A percentile compares a stretch with the other conserved stretches of the same genome.
These are phyloP conservation scores for Nicotiana paniculata DNA, from an alignment of 257 asterid species.

Conservation along the genomic window DNA sequence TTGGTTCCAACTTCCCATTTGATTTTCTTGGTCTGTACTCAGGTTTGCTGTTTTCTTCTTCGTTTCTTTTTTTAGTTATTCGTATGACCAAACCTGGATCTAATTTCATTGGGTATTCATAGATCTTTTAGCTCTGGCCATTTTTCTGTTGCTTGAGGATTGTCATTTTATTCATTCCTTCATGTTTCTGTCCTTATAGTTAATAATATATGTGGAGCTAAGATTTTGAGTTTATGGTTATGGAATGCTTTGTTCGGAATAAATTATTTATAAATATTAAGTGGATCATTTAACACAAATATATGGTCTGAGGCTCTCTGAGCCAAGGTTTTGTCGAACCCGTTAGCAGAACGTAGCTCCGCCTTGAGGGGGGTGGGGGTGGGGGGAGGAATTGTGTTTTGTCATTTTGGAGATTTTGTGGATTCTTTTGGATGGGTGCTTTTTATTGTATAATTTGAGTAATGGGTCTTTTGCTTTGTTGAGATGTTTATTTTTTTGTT, in stretches of 20 bases:
- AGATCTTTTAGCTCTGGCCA: background rate
- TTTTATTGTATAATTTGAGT: background rate
- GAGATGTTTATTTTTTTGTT: background rate
- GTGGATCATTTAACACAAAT: too few relatives aligned
- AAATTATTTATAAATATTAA: too few relatives aligned
- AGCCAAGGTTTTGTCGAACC: too few relatives aligned
- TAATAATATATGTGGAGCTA: background rate
- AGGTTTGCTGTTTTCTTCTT: background rate
- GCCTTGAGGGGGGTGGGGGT: too few relatives aligned
- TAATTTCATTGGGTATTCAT: background rate
- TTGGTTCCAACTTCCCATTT: background rate
- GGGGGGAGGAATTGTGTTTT: too few relatives aligned
- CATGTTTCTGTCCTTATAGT: background rate
- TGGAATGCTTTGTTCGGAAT: too few relatives aligned
- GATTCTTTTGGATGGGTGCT: background rate
- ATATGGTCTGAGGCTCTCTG: too few relatives aligned
- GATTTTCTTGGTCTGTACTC: background rate
- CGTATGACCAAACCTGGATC: background rate
- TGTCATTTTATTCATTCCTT: background rate
- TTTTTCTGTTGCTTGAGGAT: background rate
- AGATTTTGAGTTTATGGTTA: background rate
- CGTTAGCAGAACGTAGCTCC: too few relatives aligned
- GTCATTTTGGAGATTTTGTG: background rate
- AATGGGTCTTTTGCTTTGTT: constrained; percentile 5
- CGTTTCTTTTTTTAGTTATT: background rate